phyloP scores from a whole-genome alignment of 805 yeast species.

The Myxozyma monticola region DNA sequence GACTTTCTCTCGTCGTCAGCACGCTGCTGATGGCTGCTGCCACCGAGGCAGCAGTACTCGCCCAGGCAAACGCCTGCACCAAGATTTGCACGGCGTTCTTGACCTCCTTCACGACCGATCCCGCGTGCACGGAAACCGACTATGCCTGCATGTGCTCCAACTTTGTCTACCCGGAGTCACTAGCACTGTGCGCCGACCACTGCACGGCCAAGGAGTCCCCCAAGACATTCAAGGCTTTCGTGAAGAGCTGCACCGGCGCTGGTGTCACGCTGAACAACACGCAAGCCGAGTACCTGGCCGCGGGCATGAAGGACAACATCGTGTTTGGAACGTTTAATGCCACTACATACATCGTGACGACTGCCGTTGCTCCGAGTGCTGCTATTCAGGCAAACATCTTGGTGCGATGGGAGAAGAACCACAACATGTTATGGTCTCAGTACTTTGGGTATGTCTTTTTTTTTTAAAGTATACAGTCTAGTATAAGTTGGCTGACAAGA shows the following conservation, averaged over 20 bases:
- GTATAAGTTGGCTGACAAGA: no score
- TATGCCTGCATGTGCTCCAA: constrained; percentile 16
- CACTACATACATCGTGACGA: constrained; percentile 5
- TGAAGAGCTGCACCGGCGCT: constrained; percentile 7
- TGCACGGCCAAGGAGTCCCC: constrained; percentile 7
- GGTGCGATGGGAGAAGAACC: constrained; percentile 15
- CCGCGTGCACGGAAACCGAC: constrained; percentile 4
- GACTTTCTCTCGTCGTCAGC: no score
- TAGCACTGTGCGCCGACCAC: constrained; percentile 12
- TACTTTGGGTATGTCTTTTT: constrained; percentile 15
- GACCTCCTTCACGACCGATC: constrained; percentile 4
- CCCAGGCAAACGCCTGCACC: constrained; percentile 5
- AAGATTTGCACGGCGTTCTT: neutral
- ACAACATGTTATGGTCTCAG: constrained; percentile 11
- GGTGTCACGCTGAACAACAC: constrained; percentile 5
- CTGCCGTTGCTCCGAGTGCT: constrained; percentile 9
- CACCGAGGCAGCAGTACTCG: neutral
- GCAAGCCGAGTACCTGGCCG: constrained; percentile 6
- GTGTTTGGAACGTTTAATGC: neutral
- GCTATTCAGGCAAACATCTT: constrained; percentile 1
- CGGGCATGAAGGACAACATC: constrained; percentile 7
- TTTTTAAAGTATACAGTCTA: neutral
- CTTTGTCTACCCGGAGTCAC: constrained; percentile 14
- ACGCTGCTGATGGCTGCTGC: no score
- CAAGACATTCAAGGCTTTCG: constrained; percentile 9